Percentiles rank a stretch among this genome's conserved stretches.
Conservation (phyloP, 495 filamentous ascomycete species). For the Xanthoparmelia taractica region DNA sequence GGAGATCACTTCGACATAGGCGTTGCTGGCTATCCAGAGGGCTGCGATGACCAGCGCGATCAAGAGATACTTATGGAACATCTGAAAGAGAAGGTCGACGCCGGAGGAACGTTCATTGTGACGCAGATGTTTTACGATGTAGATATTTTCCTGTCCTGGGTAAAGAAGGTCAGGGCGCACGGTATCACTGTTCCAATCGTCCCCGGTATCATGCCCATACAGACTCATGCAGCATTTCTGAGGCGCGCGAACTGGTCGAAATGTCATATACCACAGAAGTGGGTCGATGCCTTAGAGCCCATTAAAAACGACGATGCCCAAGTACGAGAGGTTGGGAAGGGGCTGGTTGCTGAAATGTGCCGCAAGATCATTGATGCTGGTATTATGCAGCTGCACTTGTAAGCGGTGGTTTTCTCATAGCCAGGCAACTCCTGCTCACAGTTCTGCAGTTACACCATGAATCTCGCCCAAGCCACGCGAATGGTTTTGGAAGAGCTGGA, state of each 20-base stretch:
- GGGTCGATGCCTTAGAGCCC: slow-evolving; percentile 76
- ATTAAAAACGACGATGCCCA: slow-evolving; percentile 94
- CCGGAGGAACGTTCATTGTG: slow-evolving; percentile 85
- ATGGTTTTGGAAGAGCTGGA: slow-evolving; percentile 87
- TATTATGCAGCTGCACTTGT: slow-evolving; percentile 88
- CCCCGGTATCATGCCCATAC: slow-evolving; percentile 98
- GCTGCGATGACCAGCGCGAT: slow-evolving; percentile 85
- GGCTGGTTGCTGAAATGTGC: slow-evolving; percentile 87
- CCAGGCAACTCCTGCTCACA: slow-evolving; percentile 1
- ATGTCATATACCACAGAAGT: slow-evolving; percentile 67
- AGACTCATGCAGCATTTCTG: slow-evolving; percentile 86
- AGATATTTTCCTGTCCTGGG: slow-evolving; percentile 89
- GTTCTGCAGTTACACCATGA: slow-evolving; percentile 81
- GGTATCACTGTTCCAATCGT: slow-evolving; percentile 89
- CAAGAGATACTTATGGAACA: slow-evolving; percentile 80
- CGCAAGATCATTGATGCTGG: slow-evolving; percentile 70
- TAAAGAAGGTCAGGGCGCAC: slow-evolving; percentile 68
- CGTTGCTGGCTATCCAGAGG: slow-evolving; percentile 95
- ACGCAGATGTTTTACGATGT: slow-evolving; percentile 99
- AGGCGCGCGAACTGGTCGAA: slow-evolving; percentile 85
- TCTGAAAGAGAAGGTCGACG: slow-evolving; percentile 95
- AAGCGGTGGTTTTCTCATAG: slow-evolving; percentile 25
- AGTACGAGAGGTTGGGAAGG: slow-evolving; percentile 84
- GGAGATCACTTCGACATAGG: slow-evolving; percentile 97
- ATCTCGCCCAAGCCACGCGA: slow-evolving; percentile 86